Conservation (phyloP, 2,329 filamentous ascomycete genomes). For the Cladosporium sp. region DNA sequence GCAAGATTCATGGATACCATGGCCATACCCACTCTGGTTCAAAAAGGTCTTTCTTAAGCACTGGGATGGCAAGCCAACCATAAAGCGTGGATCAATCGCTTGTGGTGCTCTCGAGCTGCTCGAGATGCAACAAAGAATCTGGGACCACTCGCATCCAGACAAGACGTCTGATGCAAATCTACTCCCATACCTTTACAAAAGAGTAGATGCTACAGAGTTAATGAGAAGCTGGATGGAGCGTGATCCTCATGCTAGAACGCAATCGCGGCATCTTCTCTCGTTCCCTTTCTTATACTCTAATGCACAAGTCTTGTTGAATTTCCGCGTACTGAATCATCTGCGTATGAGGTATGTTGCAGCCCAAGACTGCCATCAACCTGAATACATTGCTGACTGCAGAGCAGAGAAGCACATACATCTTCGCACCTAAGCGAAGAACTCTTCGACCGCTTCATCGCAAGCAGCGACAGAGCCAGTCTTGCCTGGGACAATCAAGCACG, state of each 20-base stretch:
- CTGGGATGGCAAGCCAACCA: slow-evolving; percentile 72
- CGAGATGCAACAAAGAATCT: slow-evolving; percentile 49
- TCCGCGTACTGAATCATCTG: slow-evolving; percentile 82
- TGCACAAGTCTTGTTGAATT: slow-evolving; percentile 71
- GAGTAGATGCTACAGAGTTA: slow-evolving; percentile 69
- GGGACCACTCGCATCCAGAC: neutral
- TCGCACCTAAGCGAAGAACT: slow-evolving; percentile 12
- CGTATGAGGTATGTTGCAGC: slow-evolving; percentile 57
- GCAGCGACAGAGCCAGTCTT: slow-evolving; percentile 1
- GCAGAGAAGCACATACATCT: slow-evolving; percentile 11
- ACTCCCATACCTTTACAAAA: slow-evolving; percentile 66
- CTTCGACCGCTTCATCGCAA: slow-evolving; percentile 2
- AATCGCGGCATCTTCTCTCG: slow-evolving; percentile 69
- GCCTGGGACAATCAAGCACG: slow-evolving; percentile 25
- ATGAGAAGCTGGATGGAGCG: slow-evolving; percentile 67
- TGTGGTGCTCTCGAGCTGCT: slow-evolving; percentile 75
- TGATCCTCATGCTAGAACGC: slow-evolving; percentile 47
- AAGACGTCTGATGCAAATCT: slow-evolving; percentile 1
- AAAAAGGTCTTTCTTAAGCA: slow-evolving; percentile 69
- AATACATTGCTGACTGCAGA: neutral
- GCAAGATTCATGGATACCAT: slow-evolving; percentile 10
- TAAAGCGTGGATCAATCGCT: slow-evolving; percentile 66
- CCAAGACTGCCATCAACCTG: neutral
- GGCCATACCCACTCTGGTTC: slow-evolving; percentile 60
- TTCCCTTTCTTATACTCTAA: slow-evolving; percentile 76